Conservation (phyloP, 2,329 filamentous ascomycete species). For the Lasiodiplodia theobromae region DNA sequence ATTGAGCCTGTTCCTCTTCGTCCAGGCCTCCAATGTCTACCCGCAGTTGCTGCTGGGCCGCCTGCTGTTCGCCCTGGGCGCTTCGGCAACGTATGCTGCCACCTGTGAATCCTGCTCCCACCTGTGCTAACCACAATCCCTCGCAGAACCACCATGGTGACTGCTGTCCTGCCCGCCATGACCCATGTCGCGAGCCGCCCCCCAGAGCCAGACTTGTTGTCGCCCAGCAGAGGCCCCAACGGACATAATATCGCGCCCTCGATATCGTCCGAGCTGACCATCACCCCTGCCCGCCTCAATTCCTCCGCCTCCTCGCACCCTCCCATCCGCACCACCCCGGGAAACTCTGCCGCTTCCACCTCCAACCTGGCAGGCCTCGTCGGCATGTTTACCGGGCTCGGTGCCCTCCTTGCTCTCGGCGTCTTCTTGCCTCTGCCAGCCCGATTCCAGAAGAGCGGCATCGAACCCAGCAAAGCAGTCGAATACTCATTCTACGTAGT, state of each 20-base stretch:
- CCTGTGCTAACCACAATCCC: slow-evolving; percentile 12
- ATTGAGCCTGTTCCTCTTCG: slow-evolving; percentile 77
- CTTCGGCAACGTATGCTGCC: slow-evolving; percentile 74
- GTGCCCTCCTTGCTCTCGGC: slow-evolving; percentile 81
- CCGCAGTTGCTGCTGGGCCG: slow-evolving; percentile 85
- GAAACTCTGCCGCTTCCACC: slow-evolving; percentile 54
- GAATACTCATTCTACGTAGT: slow-evolving; percentile 89
- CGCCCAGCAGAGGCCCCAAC: slow-evolving; percentile 40
- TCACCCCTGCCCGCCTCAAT: slow-evolving; percentile 67
- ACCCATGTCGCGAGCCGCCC: slow-evolving; percentile 47
- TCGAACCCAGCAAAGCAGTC: slow-evolving; percentile 76
- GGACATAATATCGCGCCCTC: slow-evolving; percentile 69
- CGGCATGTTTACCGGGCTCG: slow-evolving; percentile 89
- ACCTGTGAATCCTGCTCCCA: slow-evolving; percentile 1
- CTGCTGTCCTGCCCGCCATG: slow-evolving; percentile 83
- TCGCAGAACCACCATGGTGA: slow-evolving; percentile 86
- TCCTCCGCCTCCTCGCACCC: slow-evolving; percentile 35
- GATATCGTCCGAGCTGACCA: slow-evolving; percentile 76
- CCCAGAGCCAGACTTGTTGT: slow-evolving; percentile 38
- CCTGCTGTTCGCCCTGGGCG: slow-evolving; percentile 87
- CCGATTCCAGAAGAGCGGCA: slow-evolving; percentile 75
- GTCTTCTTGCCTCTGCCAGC: slow-evolving; percentile 89
- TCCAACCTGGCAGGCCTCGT: slow-evolving; percentile 84
- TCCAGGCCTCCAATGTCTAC: slow-evolving; percentile 86
- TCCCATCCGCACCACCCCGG: slow-evolving; percentile 56